Evolutionary conservation across 1,139 yeast species (phyloP), one percentile per base, ranked within the genome.

Genomic region (Tardiomyces digboiensis): DNA sequence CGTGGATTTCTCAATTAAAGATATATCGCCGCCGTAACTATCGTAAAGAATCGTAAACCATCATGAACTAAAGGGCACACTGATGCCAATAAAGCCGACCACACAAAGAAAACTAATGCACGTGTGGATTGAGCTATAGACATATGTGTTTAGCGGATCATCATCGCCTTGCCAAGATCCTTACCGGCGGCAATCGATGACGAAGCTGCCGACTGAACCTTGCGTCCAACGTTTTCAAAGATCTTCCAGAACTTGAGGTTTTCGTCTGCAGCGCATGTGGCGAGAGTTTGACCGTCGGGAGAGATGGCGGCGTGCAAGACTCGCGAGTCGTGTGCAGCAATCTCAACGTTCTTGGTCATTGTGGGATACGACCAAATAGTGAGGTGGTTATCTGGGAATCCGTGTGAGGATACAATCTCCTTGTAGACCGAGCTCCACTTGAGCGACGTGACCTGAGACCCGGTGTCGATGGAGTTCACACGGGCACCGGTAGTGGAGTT

Each of bases 191-290:
- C 57, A 20, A 61, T 52, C 39, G 22, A n/a, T 12, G 33, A 26
- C 33, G 10, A 4, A 5, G 33, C 33, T 5, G 33, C 33, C 12
- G 33, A 26, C 33, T 26, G 33, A n/a, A 26, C 33, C 33, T 26
- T 26, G 33, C 33, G 33, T n/a, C 33, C 20, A 51, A 43, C 65
- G 46, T 67, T 56, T 55, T 89, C 97, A 64, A 88, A 91, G 22
- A 93, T 73, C 54, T 86, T 82, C 93, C 95, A 93, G 67, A 93
- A 91, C 67, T 91, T 91, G 58, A 93, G 74, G 64, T 89, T 91
- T 63, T 93, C 99, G 65, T 93, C 98, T 5, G 95, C 94, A 1
- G 97, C 95, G 43, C 91, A 88, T 0, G 98, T 91, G 1, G 97
- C 98, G 47, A 89, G 67, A 0, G 94, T 86, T 45, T 85, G 76